phyloP scores from a whole-genome alignment of 169 alveolate species.

The Plasmodium gaboni region DNA sequence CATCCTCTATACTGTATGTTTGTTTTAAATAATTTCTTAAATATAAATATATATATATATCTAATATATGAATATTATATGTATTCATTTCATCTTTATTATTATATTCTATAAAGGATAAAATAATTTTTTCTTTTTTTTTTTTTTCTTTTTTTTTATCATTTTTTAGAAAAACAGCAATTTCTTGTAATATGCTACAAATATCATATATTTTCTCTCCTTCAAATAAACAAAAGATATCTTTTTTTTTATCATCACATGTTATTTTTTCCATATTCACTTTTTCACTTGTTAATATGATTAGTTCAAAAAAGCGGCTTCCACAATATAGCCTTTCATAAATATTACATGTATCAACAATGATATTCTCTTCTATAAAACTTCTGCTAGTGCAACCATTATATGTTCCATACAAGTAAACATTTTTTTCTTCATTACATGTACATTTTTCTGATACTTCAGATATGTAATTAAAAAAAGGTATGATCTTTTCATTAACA shows the following conservation, averaged over 20 bases:
- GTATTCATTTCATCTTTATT: background rate
- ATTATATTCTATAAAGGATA: slow-evolving; percentile 19
- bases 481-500: too few relatives aligned
- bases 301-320: slow-evolving; percentile 36
- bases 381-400: too few relatives aligned
- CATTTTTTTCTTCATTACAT: too few relatives aligned
- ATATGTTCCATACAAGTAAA: too few relatives aligned
- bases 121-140: slow-evolving; percentile 1
- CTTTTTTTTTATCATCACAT: background rate
- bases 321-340: slow-evolving; percentile 45
- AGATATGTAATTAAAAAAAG: too few relatives aligned
- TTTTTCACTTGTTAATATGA: background rate
- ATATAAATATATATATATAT: slow-evolving; percentile 34
- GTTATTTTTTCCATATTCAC: background rate
- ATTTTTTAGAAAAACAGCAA: slow-evolving; percentile 24
- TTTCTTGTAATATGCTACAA: slow-evolving; percentile 27
- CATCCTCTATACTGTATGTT: background rate
- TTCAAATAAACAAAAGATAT: slow-evolving; percentile 18
- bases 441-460: too few relatives aligned
- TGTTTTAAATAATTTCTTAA: slow-evolving; percentile 28
- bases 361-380: too few relatives aligned
- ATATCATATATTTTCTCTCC: slow-evolving; percentile 2
- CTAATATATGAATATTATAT: background rate
- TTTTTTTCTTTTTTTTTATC: slow-evolving; percentile 5
- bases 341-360: background rate